Conservation (phyloP, 495 filamentous ascomycete species). For the Sporormia fimetaria region DNA sequence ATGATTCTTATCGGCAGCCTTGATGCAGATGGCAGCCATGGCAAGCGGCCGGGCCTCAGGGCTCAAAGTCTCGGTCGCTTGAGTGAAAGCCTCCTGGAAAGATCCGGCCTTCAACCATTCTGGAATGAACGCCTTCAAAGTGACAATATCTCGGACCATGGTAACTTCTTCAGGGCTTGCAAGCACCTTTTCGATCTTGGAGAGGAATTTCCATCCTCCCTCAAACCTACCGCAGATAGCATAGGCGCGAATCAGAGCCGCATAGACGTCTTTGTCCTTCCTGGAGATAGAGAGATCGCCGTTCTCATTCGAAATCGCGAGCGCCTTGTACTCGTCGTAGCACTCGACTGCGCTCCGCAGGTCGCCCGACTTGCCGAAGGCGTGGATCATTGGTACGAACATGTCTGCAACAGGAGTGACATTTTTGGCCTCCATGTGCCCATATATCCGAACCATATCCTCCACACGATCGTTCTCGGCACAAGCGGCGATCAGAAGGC, state of each 20-base stretch:
- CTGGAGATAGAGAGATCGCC: constrained; percentile 61
- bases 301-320: constrained; percentile 69
- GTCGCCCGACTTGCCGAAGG: constrained; percentile 71
- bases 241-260: constrained; percentile 77
- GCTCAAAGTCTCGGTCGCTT: constrained; percentile 41
- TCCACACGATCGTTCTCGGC: constrained; percentile 63
- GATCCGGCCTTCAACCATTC: constrained; percentile 52
- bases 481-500: constrained; percentile 70
- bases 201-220: constrained; percentile 70
- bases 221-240: constrained; percentile 63
- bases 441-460: constrained; percentile 80
- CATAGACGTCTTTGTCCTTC: constrained; percentile 74
- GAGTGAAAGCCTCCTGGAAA: constrained; percentile 54
- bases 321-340: constrained; percentile 82
- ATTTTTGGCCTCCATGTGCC: constrained; percentile 72
- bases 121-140: constrained; percentile 62
- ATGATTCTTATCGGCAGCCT: constrained; percentile 71
- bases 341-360: constrained; percentile 83
- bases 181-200: constrained; percentile 46
- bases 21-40: constrained; percentile 47
- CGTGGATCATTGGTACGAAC: constrained; percentile 84
- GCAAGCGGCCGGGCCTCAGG: constrained; percentile 41
- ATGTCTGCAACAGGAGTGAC: constrained; percentile 64
- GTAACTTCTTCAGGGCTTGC: constrained; percentile 40
- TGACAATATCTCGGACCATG: constrained; percentile 56